Evolutionary conservation across 768 basidiomycete species (phyloP).

Genomic region (Termitomyces sp.): DNA sequence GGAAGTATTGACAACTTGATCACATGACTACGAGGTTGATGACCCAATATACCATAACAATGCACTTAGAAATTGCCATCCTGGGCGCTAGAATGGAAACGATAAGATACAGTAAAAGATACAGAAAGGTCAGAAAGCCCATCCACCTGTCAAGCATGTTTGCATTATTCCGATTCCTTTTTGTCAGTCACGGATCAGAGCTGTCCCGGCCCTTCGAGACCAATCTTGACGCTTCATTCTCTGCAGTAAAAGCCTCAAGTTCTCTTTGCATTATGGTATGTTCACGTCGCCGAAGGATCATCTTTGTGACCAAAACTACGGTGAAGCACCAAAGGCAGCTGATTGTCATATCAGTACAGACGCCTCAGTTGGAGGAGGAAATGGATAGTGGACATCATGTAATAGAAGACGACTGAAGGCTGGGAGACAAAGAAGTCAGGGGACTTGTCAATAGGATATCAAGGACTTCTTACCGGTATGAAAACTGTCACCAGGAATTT

Average conservation of each 20-base stretch:
- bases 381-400: background rate
- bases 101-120: background rate
- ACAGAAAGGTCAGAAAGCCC: background rate
- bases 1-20: too few species aligned
- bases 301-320: slow-evolving; percentile 24
- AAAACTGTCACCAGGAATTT: slow-evolving; percentile 1
- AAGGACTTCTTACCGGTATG: background rate
- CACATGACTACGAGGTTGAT: too few species aligned
- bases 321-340: slow-evolving; percentile 31
- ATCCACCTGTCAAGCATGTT: background rate
- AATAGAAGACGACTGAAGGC: slow-evolving; percentile 5
- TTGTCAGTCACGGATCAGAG: background rate
- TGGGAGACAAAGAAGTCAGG: background rate
- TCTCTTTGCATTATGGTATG: slow-evolving; percentile 1
- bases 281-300: slow-evolving; percentile 26
- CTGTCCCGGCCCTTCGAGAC: background rate
- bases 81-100: background rate
- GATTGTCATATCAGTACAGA: background rate
- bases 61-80: background rate
- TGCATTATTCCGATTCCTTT: background rate
- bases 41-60: too few species aligned
- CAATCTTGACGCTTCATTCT: background rate
- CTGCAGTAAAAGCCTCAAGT: background rate
- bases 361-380: background rate
- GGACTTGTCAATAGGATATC: background rate